A percentile compares a stretch with the other conserved stretches of the same genome.
Evolutionary conservation across 2,329 filamentous ascomycete genomes (phyloP).

Genomic region (Thielaviopsis punctulata): DNA sequence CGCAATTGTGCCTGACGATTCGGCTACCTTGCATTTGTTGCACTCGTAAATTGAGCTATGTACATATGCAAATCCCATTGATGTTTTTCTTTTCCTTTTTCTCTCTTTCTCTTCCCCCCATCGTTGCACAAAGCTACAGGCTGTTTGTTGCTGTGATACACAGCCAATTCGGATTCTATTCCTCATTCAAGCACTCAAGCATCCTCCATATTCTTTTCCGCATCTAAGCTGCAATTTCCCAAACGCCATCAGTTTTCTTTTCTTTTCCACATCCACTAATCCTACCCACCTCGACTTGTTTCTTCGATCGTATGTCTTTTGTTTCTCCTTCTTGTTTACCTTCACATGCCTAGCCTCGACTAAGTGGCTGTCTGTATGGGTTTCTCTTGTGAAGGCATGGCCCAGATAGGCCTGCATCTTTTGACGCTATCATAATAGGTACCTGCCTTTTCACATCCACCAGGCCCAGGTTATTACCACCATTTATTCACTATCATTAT

Average conservation of each 20-base stretch:
- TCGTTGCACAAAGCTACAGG: background rate
- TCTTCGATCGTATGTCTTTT: background rate
- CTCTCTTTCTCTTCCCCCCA: background rate
- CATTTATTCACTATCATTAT: conserved; percentile 14
- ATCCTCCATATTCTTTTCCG: background rate
- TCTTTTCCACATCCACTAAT: too few relatives aligned
- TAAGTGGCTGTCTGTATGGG: too few relatives aligned
- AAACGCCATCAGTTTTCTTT: background rate
- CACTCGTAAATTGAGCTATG: background rate
- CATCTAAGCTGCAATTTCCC: background rate
- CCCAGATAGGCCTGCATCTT: too few relatives aligned
- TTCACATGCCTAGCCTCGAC: too few relatives aligned
- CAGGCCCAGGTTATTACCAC: conserved; percentile 6
- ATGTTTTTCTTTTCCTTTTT: too few relatives aligned
- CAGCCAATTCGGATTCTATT: background rate
- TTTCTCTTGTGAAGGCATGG: too few relatives aligned
- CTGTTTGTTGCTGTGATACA: background rate
- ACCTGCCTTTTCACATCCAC: background rate
- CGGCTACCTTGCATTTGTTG: background rate
- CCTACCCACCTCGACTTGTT: too few relatives aligned
- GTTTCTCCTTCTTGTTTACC: background rate
- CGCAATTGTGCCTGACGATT: background rate
- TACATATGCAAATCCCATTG: too few relatives aligned
- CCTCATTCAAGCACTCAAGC: background rate
- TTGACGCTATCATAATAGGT: too few relatives aligned